Conservation (phyloP, 345 rosid species). For the Hypericum perforatum region DNA sequence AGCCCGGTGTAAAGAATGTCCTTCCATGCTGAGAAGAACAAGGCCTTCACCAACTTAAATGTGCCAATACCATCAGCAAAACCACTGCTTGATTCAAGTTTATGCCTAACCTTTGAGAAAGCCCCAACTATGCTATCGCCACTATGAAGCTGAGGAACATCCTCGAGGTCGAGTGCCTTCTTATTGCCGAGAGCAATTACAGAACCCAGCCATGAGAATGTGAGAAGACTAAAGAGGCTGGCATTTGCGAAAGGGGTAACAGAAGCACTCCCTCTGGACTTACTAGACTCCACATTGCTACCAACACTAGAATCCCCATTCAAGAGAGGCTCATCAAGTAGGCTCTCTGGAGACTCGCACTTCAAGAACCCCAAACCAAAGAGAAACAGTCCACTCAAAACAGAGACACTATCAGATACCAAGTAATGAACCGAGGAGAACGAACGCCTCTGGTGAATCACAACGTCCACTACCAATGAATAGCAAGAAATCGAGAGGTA, state of each 20-base stretch:
- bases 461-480: slow-evolving; percentile 41
- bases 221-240: slow-evolving; percentile 31
- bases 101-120: slow-evolving; percentile 28
- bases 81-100: slow-evolving; percentile 29
- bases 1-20: slow-evolving; percentile 36
- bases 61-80: slow-evolving; percentile 30
- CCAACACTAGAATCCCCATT: slow-evolving; percentile 14
- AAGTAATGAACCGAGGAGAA: slow-evolving; percentile 20
- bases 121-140: slow-evolving; percentile 34
- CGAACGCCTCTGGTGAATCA: slow-evolving; percentile 23
- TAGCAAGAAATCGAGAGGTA: slow-evolving; percentile 48
- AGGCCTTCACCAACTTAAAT: slow-evolving; percentile 37
- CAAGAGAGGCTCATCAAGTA: slow-evolving; percentile 42
- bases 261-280: slow-evolving; percentile 25
- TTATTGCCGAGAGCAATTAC: slow-evolving; percentile 45
- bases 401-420: slow-evolving; percentile 44
- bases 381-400: slow-evolving; percentile 40
- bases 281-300: slow-evolving; percentile 13
- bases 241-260: slow-evolving; percentile 42
- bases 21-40: slow-evolving; percentile 34
- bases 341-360: slow-evolving; percentile 15
- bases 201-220: slow-evolving; percentile 62
- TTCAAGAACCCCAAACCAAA: slow-evolving; percentile 40
- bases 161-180: slow-evolving; percentile 50
- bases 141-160: slow-evolving; percentile 53